Base-by-base conservation (phyloP, 2,329 filamentous ascomycete genomes). In the Lasiodiplodia theobromae region DNA sequence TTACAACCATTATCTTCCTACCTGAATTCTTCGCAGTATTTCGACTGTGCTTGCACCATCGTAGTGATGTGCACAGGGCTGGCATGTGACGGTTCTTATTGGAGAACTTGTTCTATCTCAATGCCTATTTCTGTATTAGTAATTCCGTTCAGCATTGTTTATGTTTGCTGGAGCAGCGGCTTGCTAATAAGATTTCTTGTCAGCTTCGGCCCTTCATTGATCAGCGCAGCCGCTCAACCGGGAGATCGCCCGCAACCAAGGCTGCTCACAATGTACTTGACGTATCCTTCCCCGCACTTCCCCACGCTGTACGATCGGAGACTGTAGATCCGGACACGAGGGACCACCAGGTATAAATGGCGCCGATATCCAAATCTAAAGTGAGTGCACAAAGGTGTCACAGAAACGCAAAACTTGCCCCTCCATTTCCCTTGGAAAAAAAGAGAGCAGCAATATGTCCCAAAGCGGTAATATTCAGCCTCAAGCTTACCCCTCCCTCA, bases 401-500 rank as follows among this genome's bases (percentile, higher is more conserved):
- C 37, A 60, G 34, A 18, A 34, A 28, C 23, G 12, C 23, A 21
- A 34, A 11, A 1, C 12, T 47, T 8, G n/a, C 3, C 31, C 21
- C 1, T 18, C 8, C 10, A 47, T 18, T 14, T 3, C 34, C 18
- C 14, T 28, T 3, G 11, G 14, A n/a, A 25, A 14, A 14, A 25
- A 64, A 21, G 12, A 47, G n/a, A 31, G 28, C 28, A 21, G 44
- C 60, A 66, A 10, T 1, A 67, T 67, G 65, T 54, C 65, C 53
- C 53, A 67, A 51, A 67, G 18, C 53, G 65, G 65, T 21, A 38
- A 67, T 28, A 58, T 68, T 57, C 37, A 56, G 40, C 52, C 67
- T 51, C 58, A 64, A 28, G 60, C 40, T 34, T 40, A 51, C 28
- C 58, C 58, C 6, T 37, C 58, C 18, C 67, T 68, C 2, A 57